Percentiles rank a stretch among this genome's conserved stretches.
These are phyloP conservation scores for Pleurostoma richardsiae DNA, from an alignment of 2,329 filamentous ascomycete genomes.

Conservation along the genomic window DNA sequence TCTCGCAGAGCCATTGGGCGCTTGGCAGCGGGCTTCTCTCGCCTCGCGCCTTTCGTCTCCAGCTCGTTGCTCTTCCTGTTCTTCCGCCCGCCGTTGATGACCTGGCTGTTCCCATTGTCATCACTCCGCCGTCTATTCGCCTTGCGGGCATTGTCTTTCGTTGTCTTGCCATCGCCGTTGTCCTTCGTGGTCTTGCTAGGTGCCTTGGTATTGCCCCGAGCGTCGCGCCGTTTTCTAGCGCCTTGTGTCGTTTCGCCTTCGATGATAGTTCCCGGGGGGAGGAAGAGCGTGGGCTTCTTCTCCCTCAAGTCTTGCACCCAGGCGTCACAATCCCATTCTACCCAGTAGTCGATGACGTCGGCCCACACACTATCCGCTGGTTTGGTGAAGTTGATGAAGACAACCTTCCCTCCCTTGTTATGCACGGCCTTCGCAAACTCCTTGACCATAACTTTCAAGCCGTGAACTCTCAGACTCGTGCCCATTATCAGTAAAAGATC, in stretches of 20 bases:
- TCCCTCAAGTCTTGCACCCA: slow-evolving; percentile 62
- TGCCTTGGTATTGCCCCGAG: slow-evolving; percentile 18
- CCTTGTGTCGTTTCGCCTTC: slow-evolving; percentile 35
- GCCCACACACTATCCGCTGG: slow-evolving; percentile 69
- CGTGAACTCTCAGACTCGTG: slow-evolving; percentile 66
- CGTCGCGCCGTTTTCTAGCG: slow-evolving; percentile 21
- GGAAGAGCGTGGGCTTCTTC: slow-evolving; percentile 56
- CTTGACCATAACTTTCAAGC: slow-evolving; percentile 63
- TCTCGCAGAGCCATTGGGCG: slow-evolving; percentile 39
- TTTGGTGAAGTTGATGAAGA: slow-evolving; percentile 71
- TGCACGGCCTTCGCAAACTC: slow-evolving; percentile 71
- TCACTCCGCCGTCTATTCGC: not conserved
- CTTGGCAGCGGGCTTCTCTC: slow-evolving; percentile 23
- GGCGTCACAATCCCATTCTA: slow-evolving; percentile 70
- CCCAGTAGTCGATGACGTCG: slow-evolving; percentile 68
- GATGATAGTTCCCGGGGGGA: slow-evolving; percentile 35
- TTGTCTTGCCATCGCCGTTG: not conserved
- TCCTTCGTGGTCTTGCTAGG: slow-evolving; percentile 6
- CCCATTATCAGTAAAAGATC: slow-evolving; percentile 67
- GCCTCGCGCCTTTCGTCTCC: slow-evolving; percentile 28
- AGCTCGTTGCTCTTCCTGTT: slow-evolving; percentile 3
- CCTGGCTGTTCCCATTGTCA: not conserved
- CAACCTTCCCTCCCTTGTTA: slow-evolving; percentile 60
- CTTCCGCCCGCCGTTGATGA: no score
- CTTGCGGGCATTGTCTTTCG: not conserved